Percentiles rank a stretch among this genome's conserved stretches.
These are phyloP conservation scores for Wakefieldia striispora DNA, from an alignment of 768 basidiomycete genomes.

Conservation along the genomic window DNA sequence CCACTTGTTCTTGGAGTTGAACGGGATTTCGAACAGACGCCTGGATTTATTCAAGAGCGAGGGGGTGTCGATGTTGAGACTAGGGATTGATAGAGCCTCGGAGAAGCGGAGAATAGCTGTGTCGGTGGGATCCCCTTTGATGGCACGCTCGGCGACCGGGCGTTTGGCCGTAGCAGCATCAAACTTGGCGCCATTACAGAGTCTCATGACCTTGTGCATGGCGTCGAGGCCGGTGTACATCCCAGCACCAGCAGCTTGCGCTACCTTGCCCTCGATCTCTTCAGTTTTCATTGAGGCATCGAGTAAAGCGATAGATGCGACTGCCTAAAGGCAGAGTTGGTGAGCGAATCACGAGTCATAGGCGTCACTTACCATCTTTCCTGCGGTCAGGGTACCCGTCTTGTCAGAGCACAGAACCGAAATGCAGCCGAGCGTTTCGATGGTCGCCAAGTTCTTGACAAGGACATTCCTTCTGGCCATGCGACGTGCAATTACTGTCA, in stretches of 20 bases:
- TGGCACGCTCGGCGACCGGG: constrained; percentile 33
- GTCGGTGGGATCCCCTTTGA: constrained; percentile 52
- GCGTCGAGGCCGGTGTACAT: constrained; percentile 25
- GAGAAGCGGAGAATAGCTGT: constrained; percentile 52
- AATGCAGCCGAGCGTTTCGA: constrained; percentile 53
- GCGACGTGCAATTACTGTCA: constrained; percentile 48
- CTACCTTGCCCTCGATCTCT: constrained; percentile 18
- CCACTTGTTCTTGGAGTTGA: constrained; percentile 57
- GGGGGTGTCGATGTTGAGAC: constrained; percentile 20
- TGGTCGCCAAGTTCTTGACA: constrained; percentile 51
- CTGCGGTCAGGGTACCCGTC: constrained; percentile 50
- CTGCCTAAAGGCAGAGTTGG: constrained; percentile 28
- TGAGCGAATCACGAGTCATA: neutral
- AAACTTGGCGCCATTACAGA: constrained; percentile 60
- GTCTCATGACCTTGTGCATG: constrained; percentile 42
- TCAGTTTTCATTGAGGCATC: constrained; percentile 22
- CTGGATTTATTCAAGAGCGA: constrained; percentile 20
- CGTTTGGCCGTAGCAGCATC: constrained; percentile 29
- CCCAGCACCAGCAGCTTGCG: constrained; percentile 6
- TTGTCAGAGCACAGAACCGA: constrained; percentile 56
- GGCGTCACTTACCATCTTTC: constrained; percentile 40
- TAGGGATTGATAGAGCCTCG: constrained; percentile 30
- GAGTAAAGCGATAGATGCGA: constrained; percentile 40
- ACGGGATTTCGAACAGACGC: constrained; percentile 38
- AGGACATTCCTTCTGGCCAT: constrained; percentile 47